Percentiles rank a stretch among this genome's conserved stretches.
Evolutionary conservation across 345 rosid genomes (phyloP).

Genomic region (Salix koriyanagi): DNA sequence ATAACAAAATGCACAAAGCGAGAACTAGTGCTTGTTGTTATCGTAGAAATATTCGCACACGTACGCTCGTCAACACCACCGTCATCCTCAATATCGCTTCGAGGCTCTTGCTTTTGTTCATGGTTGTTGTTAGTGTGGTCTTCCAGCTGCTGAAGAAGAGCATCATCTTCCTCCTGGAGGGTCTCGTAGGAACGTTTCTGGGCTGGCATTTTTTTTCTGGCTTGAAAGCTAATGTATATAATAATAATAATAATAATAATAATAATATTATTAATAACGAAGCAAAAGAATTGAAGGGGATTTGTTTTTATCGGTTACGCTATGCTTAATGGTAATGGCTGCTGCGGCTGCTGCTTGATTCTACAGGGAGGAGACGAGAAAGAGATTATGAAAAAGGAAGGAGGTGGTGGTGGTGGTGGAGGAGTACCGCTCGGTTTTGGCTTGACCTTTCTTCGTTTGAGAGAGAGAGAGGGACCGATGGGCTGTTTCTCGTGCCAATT

Average conservation of each 20-base stretch:
- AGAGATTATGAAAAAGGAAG: neutral
- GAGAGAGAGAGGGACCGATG: slow-evolving; percentile 2
- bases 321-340: neutral
- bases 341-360: neutral
- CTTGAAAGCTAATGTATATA: neutral
- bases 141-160: neutral
- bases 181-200: slow-evolving; percentile 20
- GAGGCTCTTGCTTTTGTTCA: neutral
- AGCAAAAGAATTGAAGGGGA: neutral
- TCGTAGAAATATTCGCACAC: slow-evolving; percentile 1
- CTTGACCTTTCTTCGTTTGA: slow-evolving; percentile 5
- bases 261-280: neutral
- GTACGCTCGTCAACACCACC: slow-evolving; percentile 12
- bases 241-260: neutral
- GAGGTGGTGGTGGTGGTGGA: neutral
- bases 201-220: slow-evolving; percentile 17
- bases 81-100: neutral
- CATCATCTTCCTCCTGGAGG: slow-evolving; percentile 1
- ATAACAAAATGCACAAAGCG: slow-evolving; percentile 6
- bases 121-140: neutral
- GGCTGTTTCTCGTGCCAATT: neutral
- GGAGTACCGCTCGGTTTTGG: neutral
- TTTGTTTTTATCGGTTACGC: neutral
- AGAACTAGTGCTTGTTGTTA: neutral
- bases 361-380: neutral